phyloP scores from a whole-genome alignment of 2,329 filamentous ascomycete genomes.

The Aplosporella prunicola region DNA sequence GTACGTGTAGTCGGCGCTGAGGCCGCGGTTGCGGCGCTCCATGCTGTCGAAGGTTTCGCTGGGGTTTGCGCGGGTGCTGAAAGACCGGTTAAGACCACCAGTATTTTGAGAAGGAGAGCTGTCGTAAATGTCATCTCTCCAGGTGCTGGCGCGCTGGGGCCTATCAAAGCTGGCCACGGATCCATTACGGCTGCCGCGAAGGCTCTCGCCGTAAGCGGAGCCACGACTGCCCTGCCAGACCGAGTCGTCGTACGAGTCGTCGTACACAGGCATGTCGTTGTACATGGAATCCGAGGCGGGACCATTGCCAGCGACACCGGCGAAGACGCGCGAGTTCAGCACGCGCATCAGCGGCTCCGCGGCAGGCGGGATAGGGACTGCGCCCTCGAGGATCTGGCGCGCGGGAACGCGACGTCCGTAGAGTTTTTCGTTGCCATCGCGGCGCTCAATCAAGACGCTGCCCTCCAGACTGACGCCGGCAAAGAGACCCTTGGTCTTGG shows the following conservation, averaged over 20 bases:
- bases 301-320: constrained; percentile 47
- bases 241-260: constrained; percentile 69
- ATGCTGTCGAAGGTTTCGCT: constrained; percentile 43
- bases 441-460: constrained; percentile 82
- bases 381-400: constrained; percentile 68
- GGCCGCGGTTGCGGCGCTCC: constrained; percentile 26
- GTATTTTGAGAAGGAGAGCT: constrained; percentile 30
- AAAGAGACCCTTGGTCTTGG: constrained; percentile 94
- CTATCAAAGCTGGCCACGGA: constrained; percentile 38
- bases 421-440: constrained; percentile 94
- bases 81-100: constrained; percentile 35
- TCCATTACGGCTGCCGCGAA: constrained; percentile 42
- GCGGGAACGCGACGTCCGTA: constrained; percentile 80
- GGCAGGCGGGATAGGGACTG: constrained; percentile 66
- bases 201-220: constrained; percentile 59
- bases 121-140: constrained; percentile 70
- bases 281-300: constrained; percentile 61
- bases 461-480: constrained; percentile 93
- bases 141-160: constrained; percentile 57
- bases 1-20: constrained; percentile 43
- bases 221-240: constrained; percentile 73
- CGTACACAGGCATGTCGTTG: constrained; percentile 88
- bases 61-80: constrained; percentile 42
- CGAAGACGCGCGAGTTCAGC: constrained; percentile 77
- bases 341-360: constrained; percentile 78